phyloP scores from a whole-genome alignment of 768 basidiomycete species.

The Xerocomus brunneocitrinus region DNA sequence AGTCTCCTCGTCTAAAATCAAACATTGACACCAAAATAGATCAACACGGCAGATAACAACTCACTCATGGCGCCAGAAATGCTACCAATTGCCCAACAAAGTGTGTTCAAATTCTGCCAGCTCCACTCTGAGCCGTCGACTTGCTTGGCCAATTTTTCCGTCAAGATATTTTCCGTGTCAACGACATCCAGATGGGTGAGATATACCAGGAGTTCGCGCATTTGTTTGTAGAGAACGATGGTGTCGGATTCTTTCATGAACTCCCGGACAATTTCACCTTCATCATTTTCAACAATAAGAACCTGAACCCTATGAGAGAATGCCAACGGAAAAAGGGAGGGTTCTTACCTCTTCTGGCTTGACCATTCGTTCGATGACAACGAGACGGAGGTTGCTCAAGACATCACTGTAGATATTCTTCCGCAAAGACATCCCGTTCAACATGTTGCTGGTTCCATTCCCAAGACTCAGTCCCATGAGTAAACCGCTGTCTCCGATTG shows the following conservation, averaged over 20 bases:
- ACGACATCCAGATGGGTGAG: slow-evolving; percentile 94
- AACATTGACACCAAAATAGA: neutral
- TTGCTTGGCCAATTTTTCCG: slow-evolving; percentile 95
- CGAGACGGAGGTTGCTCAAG: slow-evolving; percentile 86
- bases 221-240: slow-evolving; percentile 97
- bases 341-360: slow-evolving; percentile 91
- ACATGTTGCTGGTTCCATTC: slow-evolving; percentile 56
- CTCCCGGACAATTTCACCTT: slow-evolving; percentile 98
- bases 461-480: slow-evolving; percentile 88
- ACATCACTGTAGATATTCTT: slow-evolving; percentile 97
- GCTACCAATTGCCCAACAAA: slow-evolving; percentile 99
- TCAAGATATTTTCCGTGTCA: slow-evolving; percentile 96
- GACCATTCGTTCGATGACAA: slow-evolving; percentile 98
- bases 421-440: slow-evolving; percentile 73
- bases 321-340: neutral
- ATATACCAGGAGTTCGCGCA: slow-evolving; percentile 97
- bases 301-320: slow-evolving; percentile 50
- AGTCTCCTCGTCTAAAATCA: slow-evolving; percentile 82
- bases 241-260: slow-evolving; percentile 99
- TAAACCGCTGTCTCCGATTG: slow-evolving; percentile 79
- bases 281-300: slow-evolving; percentile 97
- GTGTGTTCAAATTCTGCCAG: slow-evolving; percentile 97
- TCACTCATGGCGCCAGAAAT: slow-evolving; percentile 99
- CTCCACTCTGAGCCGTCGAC: slow-evolving; percentile 98
- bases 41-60: slow-evolving; percentile 28